Percentiles rank a stretch among this genome's conserved stretches.
Evolutionary conservation across 148 eudicot genomes (phyloP).

Genomic region (Talinum fruticosum): DNA sequence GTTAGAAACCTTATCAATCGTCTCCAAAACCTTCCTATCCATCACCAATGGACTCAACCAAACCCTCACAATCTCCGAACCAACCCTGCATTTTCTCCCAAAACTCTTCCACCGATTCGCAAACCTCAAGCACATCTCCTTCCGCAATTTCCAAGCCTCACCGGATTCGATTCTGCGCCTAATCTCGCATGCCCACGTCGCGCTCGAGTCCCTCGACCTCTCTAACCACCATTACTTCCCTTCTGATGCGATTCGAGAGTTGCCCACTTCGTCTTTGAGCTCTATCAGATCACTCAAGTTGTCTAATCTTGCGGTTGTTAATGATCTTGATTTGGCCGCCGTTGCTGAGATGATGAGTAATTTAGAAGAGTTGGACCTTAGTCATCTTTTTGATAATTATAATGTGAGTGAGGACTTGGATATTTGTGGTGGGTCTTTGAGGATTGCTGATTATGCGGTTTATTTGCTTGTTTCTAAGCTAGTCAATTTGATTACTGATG

Average conservation of each 20-base stretch:
- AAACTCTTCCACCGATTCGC: constrained; percentile 43
- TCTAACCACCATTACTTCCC: constrained; percentile 35
- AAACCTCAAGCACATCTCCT: constrained; percentile 40
- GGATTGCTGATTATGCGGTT: no score
- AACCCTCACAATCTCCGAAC: constrained; percentile 33
- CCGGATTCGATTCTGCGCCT: constrained; percentile 25
- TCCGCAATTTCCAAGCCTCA: constrained; percentile 24
- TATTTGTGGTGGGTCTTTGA: constrained; percentile 16
- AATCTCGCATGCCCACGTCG: constrained; percentile 25
- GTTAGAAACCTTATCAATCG: constrained; percentile 46
- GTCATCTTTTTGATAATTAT: constrained; percentile 34
- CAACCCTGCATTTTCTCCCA: constrained; percentile 38
- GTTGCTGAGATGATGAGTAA: constrained; percentile 30
- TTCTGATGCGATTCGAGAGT: constrained; percentile 23
- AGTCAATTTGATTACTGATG: no score
- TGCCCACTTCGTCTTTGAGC: constrained; percentile 28
- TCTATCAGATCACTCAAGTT: constrained; percentile 39
- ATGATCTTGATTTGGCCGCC: constrained; percentile 36
- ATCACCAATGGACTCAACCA: constrained; percentile 47
- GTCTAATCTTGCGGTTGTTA: constrained; percentile 18
- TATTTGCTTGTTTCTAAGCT: no score
- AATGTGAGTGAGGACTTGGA: constrained; percentile 24
- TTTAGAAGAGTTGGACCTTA: constrained; percentile 51
- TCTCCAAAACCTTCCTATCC: constrained; percentile 52
- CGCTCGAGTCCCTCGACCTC: constrained; percentile 37